These are phyloP conservation scores for Xylariomycetidae sp. DNA, from an alignment of 2,329 filamentous ascomycete species.

Conservation along the genomic window DNA sequence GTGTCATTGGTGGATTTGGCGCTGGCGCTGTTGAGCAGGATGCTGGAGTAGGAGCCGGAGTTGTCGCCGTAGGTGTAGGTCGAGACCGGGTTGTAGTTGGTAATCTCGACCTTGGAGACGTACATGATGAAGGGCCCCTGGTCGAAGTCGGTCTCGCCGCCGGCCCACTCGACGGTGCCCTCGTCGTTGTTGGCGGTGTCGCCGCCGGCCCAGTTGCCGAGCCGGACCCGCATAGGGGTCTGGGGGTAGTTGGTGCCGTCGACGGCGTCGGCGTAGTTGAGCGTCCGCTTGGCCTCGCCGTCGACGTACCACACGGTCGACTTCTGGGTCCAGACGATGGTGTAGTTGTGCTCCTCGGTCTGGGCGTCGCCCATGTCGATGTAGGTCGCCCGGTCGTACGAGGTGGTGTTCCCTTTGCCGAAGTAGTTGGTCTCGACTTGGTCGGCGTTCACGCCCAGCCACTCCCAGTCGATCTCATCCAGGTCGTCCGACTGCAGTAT, in stretches of 20 bases:
- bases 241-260: slow-evolving; percentile 53
- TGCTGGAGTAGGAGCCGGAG: slow-evolving; percentile 1
- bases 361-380: slow-evolving; percentile 41
- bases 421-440: slow-evolving; percentile 70
- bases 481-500: slow-evolving; percentile 67
- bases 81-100: slow-evolving; percentile 2
- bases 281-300: slow-evolving; percentile 44
- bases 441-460: slow-evolving; percentile 57
- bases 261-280: slow-evolving; percentile 41
- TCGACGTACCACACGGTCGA: slow-evolving; percentile 53
- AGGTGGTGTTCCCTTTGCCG: slow-evolving; percentile 53
- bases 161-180: slow-evolving; percentile 49
- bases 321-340: slow-evolving; percentile 51
- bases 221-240: slow-evolving; percentile 49
- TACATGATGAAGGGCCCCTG: slow-evolving; percentile 56
- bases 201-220: slow-evolving; percentile 41
- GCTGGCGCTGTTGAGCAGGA: not conserved
- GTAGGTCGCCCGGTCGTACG: slow-evolving; percentile 48
- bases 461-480: slow-evolving; percentile 76
- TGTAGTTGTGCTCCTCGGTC: slow-evolving; percentile 49
- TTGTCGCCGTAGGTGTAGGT: slow-evolving; percentile 3
- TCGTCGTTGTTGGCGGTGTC: slow-evolving; percentile 32
- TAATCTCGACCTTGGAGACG: slow-evolving; percentile 25
- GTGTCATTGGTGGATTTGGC: not conserved
- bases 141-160: slow-evolving; percentile 47